Percentiles rank a stretch among this genome's conserved stretches.
These are phyloP conservation scores for Choiromyces venosus DNA, from an alignment of 495 filamentous ascomycete genomes.

Conservation along the genomic window DNA sequence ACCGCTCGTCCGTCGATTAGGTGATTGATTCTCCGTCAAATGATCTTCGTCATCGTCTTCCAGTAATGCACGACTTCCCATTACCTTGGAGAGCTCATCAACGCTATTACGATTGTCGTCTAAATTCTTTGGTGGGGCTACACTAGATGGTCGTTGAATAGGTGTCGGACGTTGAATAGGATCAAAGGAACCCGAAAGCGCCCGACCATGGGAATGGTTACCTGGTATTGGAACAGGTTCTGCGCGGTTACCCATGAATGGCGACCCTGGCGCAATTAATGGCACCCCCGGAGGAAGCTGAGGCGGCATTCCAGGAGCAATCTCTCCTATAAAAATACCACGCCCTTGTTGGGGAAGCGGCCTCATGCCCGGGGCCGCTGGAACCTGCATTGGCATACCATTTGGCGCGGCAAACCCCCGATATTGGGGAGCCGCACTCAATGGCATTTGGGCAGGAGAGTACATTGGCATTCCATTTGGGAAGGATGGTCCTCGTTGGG, in stretches of 20 bases:
- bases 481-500: slow-evolving; percentile 46
- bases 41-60: slow-evolving; percentile 65
- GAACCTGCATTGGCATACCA: slow-evolving; percentile 49
- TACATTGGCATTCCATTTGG: slow-evolving; percentile 43
- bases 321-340: slow-evolving; percentile 58
- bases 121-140: slow-evolving; percentile 53
- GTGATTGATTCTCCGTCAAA: slow-evolving; percentile 41
- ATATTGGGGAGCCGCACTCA: slow-evolving; percentile 47
- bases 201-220: slow-evolving; percentile 47
- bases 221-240: slow-evolving; percentile 48
- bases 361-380: slow-evolving; percentile 44
- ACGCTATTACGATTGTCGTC: slow-evolving; percentile 52
- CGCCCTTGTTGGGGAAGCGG: slow-evolving; percentile 56
- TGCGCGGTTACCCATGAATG: slow-evolving; percentile 42
- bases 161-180: slow-evolving; percentile 75
- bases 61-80: slow-evolving; percentile 91
- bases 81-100: slow-evolving; percentile 71
- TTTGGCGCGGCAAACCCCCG: slow-evolving; percentile 55
- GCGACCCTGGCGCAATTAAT: slow-evolving; percentile 46
- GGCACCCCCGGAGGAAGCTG: slow-evolving; percentile 48
- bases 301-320: slow-evolving; percentile 48
- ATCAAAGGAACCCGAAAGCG: slow-evolving; percentile 48
- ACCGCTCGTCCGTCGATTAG: slow-evolving; percentile 39
- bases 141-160: slow-evolving; percentile 81
- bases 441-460: slow-evolving; percentile 38